A percentile compares a stretch with the other conserved stretches of the same genome.
Evolutionary conservation across 495 filamentous ascomycete genomes (phyloP).

Genomic region (Chaetomium cochliodes): DNA sequence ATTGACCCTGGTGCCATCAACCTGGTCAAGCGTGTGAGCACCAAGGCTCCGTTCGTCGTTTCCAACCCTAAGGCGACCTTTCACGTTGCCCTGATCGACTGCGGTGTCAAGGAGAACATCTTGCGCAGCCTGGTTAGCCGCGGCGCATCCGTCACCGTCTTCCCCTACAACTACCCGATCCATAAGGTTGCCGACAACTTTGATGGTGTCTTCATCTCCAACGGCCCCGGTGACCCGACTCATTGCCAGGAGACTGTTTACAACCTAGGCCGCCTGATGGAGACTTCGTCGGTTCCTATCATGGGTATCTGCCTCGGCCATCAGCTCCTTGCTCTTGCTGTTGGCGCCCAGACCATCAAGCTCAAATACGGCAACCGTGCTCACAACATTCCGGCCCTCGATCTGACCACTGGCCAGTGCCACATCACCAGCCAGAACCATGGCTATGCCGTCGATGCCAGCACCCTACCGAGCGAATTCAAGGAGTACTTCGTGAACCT

Average conservation of each 20-base stretch:
- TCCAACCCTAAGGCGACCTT: slow-evolving; percentile 71
- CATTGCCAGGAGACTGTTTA: slow-evolving; percentile 92
- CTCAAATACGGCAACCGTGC: slow-evolving; percentile 97
- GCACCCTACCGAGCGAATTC: slow-evolving; percentile 78
- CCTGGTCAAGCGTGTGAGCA: slow-evolving; percentile 90
- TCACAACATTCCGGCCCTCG: slow-evolving; percentile 95
- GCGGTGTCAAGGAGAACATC: slow-evolving; percentile 99
- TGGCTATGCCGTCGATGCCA: slow-evolving; percentile 91
- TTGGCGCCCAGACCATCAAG: slow-evolving; percentile 85
- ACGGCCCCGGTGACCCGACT: slow-evolving; percentile 95
- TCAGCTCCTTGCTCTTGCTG: slow-evolving; percentile 79
- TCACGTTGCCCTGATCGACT: slow-evolving; percentile 94
- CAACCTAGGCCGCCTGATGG: slow-evolving; percentile 84
- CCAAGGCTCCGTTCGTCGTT: slow-evolving; percentile 96
- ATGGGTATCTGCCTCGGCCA: slow-evolving; percentile 97
- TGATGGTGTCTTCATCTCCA: slow-evolving; percentile 96
- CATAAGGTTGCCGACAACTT: slow-evolving; percentile 98
- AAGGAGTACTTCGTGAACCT: slow-evolving; percentile 98
- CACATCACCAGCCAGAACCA: slow-evolving; percentile 99
- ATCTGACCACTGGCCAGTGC: slow-evolving; percentile 92
- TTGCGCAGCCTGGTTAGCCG: slow-evolving; percentile 86
- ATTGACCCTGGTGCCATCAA: slow-evolving; percentile 95
- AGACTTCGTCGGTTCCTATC: slow-evolving; percentile 83
- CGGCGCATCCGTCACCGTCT: slow-evolving; percentile 83
- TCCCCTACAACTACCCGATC: slow-evolving; percentile 95